Percentiles rank a stretch among this genome's conserved stretches.
Conservation (phyloP, 1,139 yeast genomes). For the Pichia sp. region DNA sequence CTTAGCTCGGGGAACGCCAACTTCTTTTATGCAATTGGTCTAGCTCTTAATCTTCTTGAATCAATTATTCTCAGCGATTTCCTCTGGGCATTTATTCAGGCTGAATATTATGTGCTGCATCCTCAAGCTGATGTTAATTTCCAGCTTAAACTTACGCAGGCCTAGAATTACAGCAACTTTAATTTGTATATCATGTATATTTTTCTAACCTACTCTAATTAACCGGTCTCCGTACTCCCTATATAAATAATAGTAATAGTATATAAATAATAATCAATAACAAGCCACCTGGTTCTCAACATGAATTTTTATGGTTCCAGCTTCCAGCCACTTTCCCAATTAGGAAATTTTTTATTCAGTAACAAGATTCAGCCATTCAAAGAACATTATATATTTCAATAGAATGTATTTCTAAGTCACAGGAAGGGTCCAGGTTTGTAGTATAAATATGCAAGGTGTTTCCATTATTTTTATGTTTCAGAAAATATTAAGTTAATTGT, state of each 20-base stretch:
- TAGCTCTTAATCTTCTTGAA: slow-evolving; percentile 72
- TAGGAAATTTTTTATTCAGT: background rate
- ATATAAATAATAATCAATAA: too few species aligned
- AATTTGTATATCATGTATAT: background rate
- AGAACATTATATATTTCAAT: too few species aligned
- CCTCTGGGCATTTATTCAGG: slow-evolving; percentile 71
- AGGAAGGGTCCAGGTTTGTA: too few species aligned
- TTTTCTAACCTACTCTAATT: background rate
- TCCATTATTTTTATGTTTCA: too few species aligned
- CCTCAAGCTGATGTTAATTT: slow-evolving; percentile 20
- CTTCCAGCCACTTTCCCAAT: slow-evolving; percentile 1
- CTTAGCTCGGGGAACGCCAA: slow-evolving; percentile 89
- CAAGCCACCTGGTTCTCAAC: background rate
- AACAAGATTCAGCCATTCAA: background rate
- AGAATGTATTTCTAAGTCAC: too few species aligned
- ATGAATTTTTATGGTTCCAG: background rate
- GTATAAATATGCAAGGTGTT: too few species aligned
- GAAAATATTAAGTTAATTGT: too few species aligned
- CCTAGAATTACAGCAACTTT: slow-evolving; percentile 25
- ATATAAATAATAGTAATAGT: too few species aligned
- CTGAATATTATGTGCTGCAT: slow-evolving; percentile 52
- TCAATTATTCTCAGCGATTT: slow-evolving; percentile 68
- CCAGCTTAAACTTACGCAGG: slow-evolving; percentile 38
- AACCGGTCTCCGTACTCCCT: too few species aligned
- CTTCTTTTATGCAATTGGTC: slow-evolving; percentile 89